Evolutionary conservation across 2,329 filamentous ascomycete species (phyloP), one percentile per base, ranked within the genome.

Genomic region (Aspergillus latus): DNA sequence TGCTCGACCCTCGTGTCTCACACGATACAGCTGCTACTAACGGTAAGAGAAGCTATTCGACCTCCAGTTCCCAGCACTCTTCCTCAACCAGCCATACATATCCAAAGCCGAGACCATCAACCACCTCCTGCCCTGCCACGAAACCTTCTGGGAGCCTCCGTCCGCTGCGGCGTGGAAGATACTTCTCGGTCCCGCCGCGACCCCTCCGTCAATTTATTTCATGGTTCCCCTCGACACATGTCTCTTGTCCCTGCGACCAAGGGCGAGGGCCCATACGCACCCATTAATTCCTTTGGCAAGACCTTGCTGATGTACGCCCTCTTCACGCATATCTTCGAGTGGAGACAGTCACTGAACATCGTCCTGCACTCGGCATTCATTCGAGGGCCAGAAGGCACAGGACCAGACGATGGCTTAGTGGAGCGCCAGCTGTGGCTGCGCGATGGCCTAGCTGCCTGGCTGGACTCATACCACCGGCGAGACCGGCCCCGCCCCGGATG

Each of bases 51-150:
- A 58, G 56, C 44, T 58, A 36, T 58, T 58, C 11, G 56, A 58
- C 32, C 51, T 58, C n/a, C 56, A 58, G 42, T 58, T 58, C 26
- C 56, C 51, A 3, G 56, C 56, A 1, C 43, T 58, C 30, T 55
- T 58, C 39, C 56, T 55, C 16, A 58, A 55, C 16, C 56, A 58
- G 32, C 56, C 56, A 11, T 58, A 58, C 46, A 58, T 58, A 5
- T 55, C 56, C 11, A 58, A 58, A 36, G 51, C 37, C 9, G 56
- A 58, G 21, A 51, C 51, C 9, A 45, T 58, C 1, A 58, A 58
- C n/a, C 49, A 55, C 29, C 51, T 58, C 8, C 43, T 58, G 2
- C 56, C 56, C 28, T 58, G 56, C 37, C 51, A 51, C 29, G 16
- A 37, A 10, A 15, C 43, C 8, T 58, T 55, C 30, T 58, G 56